Percentiles rank a stretch among this genome's conserved stretches.
These are phyloP conservation scores for Cladorrhinum samala DNA, from an alignment of 495 filamentous ascomycete species.

Conservation along the genomic window DNA sequence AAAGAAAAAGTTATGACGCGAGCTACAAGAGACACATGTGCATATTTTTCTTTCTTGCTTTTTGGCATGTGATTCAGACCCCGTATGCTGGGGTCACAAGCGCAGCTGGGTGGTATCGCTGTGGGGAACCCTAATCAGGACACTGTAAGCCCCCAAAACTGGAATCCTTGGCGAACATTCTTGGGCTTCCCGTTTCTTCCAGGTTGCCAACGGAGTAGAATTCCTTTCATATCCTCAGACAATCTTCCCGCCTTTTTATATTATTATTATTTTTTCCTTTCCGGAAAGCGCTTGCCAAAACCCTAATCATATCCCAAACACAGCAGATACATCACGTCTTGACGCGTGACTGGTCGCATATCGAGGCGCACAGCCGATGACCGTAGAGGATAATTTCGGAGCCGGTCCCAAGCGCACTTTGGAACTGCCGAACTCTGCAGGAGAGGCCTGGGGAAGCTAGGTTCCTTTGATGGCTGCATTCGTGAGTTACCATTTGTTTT, in stretches of 20 bases:
- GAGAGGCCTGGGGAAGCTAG: neutral
- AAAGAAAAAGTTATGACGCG: no score
- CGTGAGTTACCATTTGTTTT: constrained; percentile 29
- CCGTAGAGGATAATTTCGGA: constrained; percentile 9
- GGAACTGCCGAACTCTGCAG: constrained; percentile 1
- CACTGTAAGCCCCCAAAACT: neutral
- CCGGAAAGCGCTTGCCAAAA: no score
- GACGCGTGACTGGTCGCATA: neutral
- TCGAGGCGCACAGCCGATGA: constrained; percentile 10
- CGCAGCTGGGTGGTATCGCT: neutral
- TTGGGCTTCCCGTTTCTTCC: no score
- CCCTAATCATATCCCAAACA: no score
- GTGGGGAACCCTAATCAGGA: neutral
- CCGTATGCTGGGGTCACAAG: neutral
- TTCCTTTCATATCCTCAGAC: no score
- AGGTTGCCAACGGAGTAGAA: neutral
- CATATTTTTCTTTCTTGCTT: neutral
- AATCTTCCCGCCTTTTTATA: no score
- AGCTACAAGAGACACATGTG: neutral
- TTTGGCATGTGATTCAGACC: constrained; percentile 11
- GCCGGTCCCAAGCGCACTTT: constrained; percentile 1
- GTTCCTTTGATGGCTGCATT: constrained; percentile 42
- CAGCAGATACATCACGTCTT: no score
- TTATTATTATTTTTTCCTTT: neutral
- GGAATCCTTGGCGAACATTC: neutral